Base-by-base conservation (phyloP, 1,284 basidiomycete species). In the Austroboletus niveus region DNA sequence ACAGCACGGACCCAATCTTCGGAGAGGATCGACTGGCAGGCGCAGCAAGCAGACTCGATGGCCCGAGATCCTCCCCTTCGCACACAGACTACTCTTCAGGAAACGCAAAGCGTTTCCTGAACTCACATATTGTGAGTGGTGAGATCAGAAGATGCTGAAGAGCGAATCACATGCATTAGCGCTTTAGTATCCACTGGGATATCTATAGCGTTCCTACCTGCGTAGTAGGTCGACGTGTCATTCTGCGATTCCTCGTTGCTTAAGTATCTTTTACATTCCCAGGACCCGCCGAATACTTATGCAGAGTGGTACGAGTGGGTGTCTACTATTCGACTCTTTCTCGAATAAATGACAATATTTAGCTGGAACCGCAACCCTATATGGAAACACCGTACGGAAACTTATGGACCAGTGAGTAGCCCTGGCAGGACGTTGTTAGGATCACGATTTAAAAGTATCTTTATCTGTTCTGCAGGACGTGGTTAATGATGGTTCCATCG, bases 401-500 rank as follows among this genome's bases (percentile, higher is more conserved):
- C 70, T 0, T 81, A 74, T 45, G 82, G 83, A 4, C 54, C 69
- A 17, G 77, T 78, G 55, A 57, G 65, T 24, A 30, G 29, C 24
- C 11, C 17, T 2, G 22, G 47, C 24, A 47, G 7, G n/a, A 15
- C 36, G 47, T 10, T 30, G 30, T 27, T 32, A 45, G 30, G 29
- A 27, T 45, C 34, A n/a, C 0, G 15, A 1, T 8, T 9, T n/a
- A 24, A 30, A 15, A 38, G 14, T 53, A 15, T 6, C 3, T 22
- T n/a, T 22, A 8, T n/a, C n/a, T 24, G 9, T 29, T 42, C 2
- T 5, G 20, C 49, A 80, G 76, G 59, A 77, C 30, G 66, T 80
- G 12, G 59, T 75, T 5, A 81, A 85, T 56, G 82, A 85, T 56
- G 75, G 82, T 55, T 84, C 83, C 56, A 80, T 84, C 46, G 65